Evolutionary conservation across 805 yeast species (phyloP), one percentile per base, ranked within the genome.

Genomic region (Torulaspora quercuum): DNA sequence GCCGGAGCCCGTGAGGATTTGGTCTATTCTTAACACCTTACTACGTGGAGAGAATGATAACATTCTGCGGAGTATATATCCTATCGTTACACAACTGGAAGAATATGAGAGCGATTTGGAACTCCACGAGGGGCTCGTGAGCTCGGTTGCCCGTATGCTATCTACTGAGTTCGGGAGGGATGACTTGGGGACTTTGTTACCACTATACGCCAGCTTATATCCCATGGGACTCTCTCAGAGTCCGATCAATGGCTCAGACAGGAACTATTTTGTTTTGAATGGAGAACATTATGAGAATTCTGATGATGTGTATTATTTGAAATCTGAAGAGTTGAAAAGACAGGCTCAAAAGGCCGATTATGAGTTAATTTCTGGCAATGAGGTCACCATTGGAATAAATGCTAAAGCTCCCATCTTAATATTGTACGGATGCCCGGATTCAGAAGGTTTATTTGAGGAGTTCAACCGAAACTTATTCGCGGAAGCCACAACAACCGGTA

Each of bases 251-350:
- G 11, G 16, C 1, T 20, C 33, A 3, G 30, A 40, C 6, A 44
- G 38, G 2, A 50, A 41, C 29, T 54, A 37, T 39, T 57, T 59
- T 29, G 34, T 51, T 2, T 29, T 60, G 19, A 57, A 57, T 33
- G 49, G 49, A 3, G 40, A 47, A 32, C 41, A 30, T 11, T 81
- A 80, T 52, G 79, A 88, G 49, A 74, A 80, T 7, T 65, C 80
- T 3, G 84, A 76, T 37, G 95, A 82, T 39, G 72, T 87, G 1
- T 92, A 76, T 57, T 95, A 96, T 3, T 67, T 92, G 39, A 80
- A 82, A 55, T 74, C 86, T 0, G 65, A 66, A 16, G 62, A 64
- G n/a, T 49, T 55, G 5, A 35, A 44, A 15, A 39, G 34, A 7
- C 63, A 57, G 34, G 40, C 48, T 6, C 16, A 16, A 14, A 19